Percentiles rank a stretch among this genome's conserved stretches.
These are phyloP conservation scores for Trichoderma gamsii DNA, from an alignment of 495 filamentous ascomycete genomes.

Conservation along the genomic window DNA sequence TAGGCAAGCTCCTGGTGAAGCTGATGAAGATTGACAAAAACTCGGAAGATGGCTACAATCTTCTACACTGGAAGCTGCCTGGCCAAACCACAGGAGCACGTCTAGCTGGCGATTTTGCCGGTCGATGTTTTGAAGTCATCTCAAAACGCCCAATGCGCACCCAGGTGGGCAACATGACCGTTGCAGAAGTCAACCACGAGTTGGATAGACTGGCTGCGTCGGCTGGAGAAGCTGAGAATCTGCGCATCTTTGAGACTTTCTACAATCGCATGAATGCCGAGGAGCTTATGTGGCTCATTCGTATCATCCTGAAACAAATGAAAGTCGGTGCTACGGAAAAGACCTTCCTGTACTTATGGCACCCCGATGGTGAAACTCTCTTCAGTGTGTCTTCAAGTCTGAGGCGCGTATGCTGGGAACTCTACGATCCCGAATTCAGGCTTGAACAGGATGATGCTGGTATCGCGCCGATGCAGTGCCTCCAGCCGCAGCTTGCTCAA, in stretches of 20 bases:
- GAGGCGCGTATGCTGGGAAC: constrained; percentile 90
- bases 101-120: constrained; percentile 86
- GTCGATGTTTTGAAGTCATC: constrained; percentile 76
- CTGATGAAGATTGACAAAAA: constrained; percentile 89
- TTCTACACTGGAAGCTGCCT: constrained; percentile 93
- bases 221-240: constrained; percentile 73
- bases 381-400: constrained; percentile 90
- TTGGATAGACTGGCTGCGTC: constrained; percentile 72
- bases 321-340: constrained; percentile 95
- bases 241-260: constrained; percentile 72
- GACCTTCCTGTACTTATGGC: constrained; percentile 86
- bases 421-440: constrained; percentile 68
- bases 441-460: constrained; percentile 70
- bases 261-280: constrained; percentile 90
- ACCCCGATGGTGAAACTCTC: constrained; percentile 82
- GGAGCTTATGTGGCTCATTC: constrained; percentile 88
- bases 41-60: constrained; percentile 76
- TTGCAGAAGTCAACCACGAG: constrained; percentile 83
- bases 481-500: constrained; percentile 92
- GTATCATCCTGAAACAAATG: constrained; percentile 94
- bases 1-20: constrained; percentile 81
- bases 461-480: constrained; percentile 85
- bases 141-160: constrained; percentile 76
- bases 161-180: constrained; percentile 67
- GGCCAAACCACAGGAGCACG: constrained; percentile 54